Conservation (phyloP, 1,139 yeast genomes). For the Spencermartinsiella ligniputridi region DNA sequence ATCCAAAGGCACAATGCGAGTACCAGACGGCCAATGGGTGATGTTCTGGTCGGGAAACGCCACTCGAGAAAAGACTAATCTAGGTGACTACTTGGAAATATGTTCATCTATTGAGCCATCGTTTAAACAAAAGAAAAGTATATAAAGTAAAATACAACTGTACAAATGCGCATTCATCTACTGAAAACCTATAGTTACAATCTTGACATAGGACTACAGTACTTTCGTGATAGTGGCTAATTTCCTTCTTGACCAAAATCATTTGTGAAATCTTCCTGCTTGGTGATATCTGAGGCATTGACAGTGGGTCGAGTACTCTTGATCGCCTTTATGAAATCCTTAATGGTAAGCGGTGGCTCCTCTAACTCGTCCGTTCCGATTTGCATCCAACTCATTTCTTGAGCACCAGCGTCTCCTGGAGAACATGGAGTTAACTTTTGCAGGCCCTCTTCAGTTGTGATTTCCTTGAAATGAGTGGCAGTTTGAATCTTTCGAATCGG, state of each 20-base stretch:
- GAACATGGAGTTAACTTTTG: constrained; percentile 82
- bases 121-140: too few relatives aligned
- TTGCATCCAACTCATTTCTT: constrained; percentile 91
- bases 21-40: constrained; percentile 57
- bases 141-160: too few relatives aligned
- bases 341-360: constrained; percentile 85
- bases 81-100: constrained; percentile 37
- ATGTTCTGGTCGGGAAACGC: constrained; percentile 61
- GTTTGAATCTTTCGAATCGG: constrained; percentile 93
- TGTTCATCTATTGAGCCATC: constrained; percentile 44
- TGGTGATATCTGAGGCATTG: constrained; percentile 71
- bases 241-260: constrained; percentile 98
- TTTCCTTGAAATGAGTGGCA: constrained; percentile 85
- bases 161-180: too few relatives aligned
- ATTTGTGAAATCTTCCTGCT: constrained; percentile 81
- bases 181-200: too few relatives aligned
- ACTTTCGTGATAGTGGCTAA: too few relatives aligned
- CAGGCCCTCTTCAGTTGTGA: constrained; percentile 34
- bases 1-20: constrained; percentile 63
- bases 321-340: constrained; percentile 90
- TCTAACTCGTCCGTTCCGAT: constrained; percentile 81
- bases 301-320: constrained; percentile 94
- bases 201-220: too few relatives aligned
- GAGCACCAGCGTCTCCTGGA: constrained; percentile 86
- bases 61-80: constrained; percentile 31